phyloP scores from a whole-genome alignment of 257 asterid genomes.

The Schizonepeta tenuifolia region DNA sequence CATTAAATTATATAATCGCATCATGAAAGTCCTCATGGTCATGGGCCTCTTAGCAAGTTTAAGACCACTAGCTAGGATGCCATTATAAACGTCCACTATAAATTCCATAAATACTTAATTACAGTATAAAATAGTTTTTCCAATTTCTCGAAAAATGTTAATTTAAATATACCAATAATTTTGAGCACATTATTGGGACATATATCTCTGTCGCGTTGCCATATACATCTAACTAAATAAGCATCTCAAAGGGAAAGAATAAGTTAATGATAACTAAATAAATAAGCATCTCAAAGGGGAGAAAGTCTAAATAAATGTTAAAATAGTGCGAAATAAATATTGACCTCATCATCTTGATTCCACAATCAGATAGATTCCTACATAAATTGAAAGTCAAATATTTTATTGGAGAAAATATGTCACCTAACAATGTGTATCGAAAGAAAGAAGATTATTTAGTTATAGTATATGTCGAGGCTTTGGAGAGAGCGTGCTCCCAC shows the following conservation, averaged over 20 bases:
- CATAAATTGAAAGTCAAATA: no score
- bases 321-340: neutral
- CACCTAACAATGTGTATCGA: no score
- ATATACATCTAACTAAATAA: neutral
- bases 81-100: neutral
- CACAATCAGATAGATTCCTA: no score
- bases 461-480: no score
- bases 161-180: neutral
- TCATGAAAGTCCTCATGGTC: neutral
- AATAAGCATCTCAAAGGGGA: neutral
- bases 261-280: neutral
- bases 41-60: neutral
- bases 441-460: no score
- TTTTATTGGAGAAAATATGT: no score
- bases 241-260: neutral
- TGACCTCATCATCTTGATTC: neutral
- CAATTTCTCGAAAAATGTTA: neutral
- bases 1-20: neutral
- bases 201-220: neutral
- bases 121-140: neutral
- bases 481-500: no score
- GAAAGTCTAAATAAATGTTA: neutral
- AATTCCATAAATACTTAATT: neutral
- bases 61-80: constrained; percentile 3
- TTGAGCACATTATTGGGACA: neutral